Evolutionary conservation across 169 alveolate species (phyloP), one percentile per base, ranked within the genome.

Genomic region (Eimeria nieschulzi): DNA sequence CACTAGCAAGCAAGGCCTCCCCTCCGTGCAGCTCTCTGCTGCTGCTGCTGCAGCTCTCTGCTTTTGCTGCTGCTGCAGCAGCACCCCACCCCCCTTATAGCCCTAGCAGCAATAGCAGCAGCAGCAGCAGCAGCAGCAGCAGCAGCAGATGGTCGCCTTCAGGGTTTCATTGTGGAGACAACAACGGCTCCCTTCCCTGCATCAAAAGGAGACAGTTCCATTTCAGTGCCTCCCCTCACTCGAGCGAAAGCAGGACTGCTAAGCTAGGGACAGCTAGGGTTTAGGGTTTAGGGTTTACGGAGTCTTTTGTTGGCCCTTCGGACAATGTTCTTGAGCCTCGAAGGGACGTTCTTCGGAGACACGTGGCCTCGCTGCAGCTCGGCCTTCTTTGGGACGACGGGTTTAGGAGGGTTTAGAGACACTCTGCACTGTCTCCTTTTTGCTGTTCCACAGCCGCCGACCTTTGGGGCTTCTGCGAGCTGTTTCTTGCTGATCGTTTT

Each of bases 121-220:
- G 73, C 25, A 12, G 73, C 73, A 64, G 73, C 9, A 64, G 17
- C 73, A 9, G 73, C 73, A 8, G 64, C 64, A 9, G 64, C 64
- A 55, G 64, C 64, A 55, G 64, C 64, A 55, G 13, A 55, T 55
- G 8, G 64, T 55, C n/a, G 64, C 13, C 64, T 55, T 64, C 25
- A 64, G 23, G 23, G 10, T 7, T 64, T 9, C 73, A 64, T 64
- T 12, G 73, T 7, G 19, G 73, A 10, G 73, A 64, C 73, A 9
- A 64, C 73, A 7, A 64, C 73, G 73, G 73, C 73, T 12, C 73
- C 73, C 23, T 64, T 64, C 25, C 73, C 73, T 64, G 73, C 73
- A 23, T 9, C 10, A 64, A 64, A 9, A 19, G 9, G 73, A 8
- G 64, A 55, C 8, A 13, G 64, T 13, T 13, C 64, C 8, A 8